phyloP scores from a whole-genome alignment of 345 rosid genomes.

The Melaleuca quinquenervia region DNA sequence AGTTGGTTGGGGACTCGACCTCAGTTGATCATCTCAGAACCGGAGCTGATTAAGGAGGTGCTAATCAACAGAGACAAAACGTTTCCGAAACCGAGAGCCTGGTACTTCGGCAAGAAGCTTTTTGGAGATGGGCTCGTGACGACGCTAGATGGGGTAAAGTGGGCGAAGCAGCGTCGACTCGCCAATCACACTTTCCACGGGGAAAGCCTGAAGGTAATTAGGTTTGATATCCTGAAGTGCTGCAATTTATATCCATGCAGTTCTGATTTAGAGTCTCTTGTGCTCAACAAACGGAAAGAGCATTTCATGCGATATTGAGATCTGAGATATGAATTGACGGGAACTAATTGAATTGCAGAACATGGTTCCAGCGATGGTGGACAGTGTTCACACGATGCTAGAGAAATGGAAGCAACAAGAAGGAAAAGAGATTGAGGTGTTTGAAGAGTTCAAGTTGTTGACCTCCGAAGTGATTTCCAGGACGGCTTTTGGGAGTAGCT shows the following conservation, averaged over 20 bases:
- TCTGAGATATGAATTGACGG: too few species aligned
- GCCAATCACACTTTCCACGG: constrained; percentile 10
- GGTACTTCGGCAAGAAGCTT: background rate
- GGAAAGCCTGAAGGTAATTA: constrained; percentile 14
- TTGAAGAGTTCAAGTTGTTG: constrained; percentile 17
- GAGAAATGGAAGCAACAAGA: constrained; percentile 25
- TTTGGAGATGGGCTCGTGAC: constrained; percentile 21
- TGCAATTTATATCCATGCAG: too few species aligned
- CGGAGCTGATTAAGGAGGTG: background rate
- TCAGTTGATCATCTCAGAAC: background rate
- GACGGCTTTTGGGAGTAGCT: constrained; percentile 40
- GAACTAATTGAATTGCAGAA: background rate
- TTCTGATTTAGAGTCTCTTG: too few species aligned
- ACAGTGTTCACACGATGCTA: constrained; percentile 27
- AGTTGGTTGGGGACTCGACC: background rate
- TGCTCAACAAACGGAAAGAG: too few species aligned
- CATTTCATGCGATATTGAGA: too few species aligned
- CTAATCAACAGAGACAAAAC: background rate
- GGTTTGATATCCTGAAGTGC: background rate
- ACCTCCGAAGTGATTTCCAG: constrained; percentile 32
- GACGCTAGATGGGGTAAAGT: constrained; percentile 8
- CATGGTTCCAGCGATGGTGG: constrained; percentile 20
- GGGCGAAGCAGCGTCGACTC: constrained; percentile 19
- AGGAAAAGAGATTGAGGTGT: constrained; percentile 27
- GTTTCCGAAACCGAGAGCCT: background rate